These are phyloP conservation scores for Acanthamoeba culbertsoni DNA, from an alignment of 208 protist species.

Conservation along the genomic window DNA sequence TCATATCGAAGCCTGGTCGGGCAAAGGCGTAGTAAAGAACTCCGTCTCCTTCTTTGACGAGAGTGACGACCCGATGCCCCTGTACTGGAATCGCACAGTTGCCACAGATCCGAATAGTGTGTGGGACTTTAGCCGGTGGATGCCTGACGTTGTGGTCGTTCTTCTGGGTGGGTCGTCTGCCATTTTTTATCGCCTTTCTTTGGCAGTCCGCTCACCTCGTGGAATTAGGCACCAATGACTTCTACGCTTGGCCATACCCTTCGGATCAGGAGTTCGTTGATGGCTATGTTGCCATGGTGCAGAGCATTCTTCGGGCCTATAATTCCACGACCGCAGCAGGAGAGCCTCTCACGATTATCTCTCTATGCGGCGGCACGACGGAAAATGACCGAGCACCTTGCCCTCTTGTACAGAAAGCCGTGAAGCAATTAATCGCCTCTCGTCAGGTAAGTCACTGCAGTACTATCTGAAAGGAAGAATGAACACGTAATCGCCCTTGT, in stretches of 20 bases:
- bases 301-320: not conserved
- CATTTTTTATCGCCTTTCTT: not conserved
- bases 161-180: not conserved
- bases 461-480: too few species aligned
- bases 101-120: not conserved
- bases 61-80: constrained; percentile 36
- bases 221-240: constrained; percentile 25
- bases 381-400: not conserved
- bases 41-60: not conserved
- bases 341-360: not conserved
- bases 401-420: not conserved
- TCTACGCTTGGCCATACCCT: constrained; percentile 17
- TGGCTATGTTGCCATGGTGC: not conserved
- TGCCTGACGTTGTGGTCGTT: constrained; percentile 29
- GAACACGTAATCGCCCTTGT: too few species aligned
- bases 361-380: constrained; percentile 25
- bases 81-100: constrained; percentile 57
- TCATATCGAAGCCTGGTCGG: constrained; percentile 48
- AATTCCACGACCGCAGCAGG: not conserved
- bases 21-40: constrained; percentile 59
- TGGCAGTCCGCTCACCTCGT: not conserved
- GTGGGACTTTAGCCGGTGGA: constrained; percentile 25
- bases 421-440: not conserved
- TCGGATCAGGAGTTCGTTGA: not conserved
- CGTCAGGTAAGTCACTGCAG: not conserved